Conservation (phyloP, 2,329 filamentous ascomycete species). For the Colletotrichum abscissum region DNA sequence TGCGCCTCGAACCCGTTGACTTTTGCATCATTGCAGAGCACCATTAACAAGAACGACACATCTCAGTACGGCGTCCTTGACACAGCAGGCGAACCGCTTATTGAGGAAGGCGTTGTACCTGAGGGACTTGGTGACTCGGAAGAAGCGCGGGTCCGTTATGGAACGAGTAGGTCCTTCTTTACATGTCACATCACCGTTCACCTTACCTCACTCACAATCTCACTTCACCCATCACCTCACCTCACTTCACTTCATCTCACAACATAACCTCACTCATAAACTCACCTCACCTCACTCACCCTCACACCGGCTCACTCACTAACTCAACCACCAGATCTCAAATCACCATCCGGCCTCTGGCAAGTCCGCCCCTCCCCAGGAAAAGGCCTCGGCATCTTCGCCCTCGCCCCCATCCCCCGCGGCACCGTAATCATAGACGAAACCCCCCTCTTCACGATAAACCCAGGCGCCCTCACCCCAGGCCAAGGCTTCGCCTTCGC, state of each 20-base stretch:
- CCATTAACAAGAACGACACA: not conserved
- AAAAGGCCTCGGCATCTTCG: slow-evolving; percentile 56
- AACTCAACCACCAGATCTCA: slow-evolving; percentile 14
- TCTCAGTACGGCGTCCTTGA: not conserved
- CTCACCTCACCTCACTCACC: not conserved
- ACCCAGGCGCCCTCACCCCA: slow-evolving; percentile 41
- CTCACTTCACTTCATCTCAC: not conserved
- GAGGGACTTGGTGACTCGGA: slow-evolving; percentile 17
- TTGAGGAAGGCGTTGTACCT: slow-evolving; percentile 6
- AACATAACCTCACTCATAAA: not conserved
- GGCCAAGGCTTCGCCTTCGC: slow-evolving; percentile 45
- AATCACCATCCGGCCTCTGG: slow-evolving; percentile 35
- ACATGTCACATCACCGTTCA: not conserved
- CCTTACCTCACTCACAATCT: not conserved
- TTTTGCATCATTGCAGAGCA: not conserved
- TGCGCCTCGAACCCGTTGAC: slow-evolving; percentile 9
- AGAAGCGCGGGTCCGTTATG: slow-evolving; percentile 25
- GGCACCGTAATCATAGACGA: slow-evolving; percentile 54
- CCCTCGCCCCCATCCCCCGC: slow-evolving; percentile 44
- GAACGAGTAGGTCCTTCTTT: slow-evolving; percentile 4
- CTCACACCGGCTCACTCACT: not conserved
- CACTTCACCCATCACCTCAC: too few relatives aligned
- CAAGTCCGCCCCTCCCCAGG: slow-evolving; percentile 45
- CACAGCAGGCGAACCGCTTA: not conserved
- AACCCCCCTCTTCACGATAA: slow-evolving; percentile 46